Conservation (phyloP, 345 rosid genomes). For the Rhizophora apiculata region DNA sequence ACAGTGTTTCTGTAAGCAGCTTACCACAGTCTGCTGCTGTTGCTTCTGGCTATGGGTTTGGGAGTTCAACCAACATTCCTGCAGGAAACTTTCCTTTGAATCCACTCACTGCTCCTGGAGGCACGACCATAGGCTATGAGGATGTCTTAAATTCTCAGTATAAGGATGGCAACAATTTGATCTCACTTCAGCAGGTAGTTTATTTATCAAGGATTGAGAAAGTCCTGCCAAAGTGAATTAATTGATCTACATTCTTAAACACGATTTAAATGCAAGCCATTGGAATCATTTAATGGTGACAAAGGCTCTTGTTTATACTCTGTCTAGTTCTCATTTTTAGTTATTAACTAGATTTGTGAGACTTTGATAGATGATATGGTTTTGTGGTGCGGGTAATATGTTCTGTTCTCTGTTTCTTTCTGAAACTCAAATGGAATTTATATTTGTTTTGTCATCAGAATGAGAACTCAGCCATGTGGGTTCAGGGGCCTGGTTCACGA, state of each 20-base stretch:
- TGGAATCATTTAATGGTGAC: too few relatives aligned
- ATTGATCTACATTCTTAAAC: background rate
- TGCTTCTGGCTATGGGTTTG: slow-evolving; percentile 87
- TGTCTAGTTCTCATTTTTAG: background rate
- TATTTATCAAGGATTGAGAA: background rate
- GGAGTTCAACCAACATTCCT: slow-evolving; percentile 65
- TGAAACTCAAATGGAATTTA: slow-evolving; percentile 2
- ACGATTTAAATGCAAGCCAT: background rate
- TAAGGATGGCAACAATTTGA: slow-evolving; percentile 68
- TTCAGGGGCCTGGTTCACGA: slow-evolving; percentile 74
- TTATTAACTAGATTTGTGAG: too few relatives aligned
- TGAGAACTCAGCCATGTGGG: slow-evolving; percentile 85
- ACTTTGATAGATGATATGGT: background rate
- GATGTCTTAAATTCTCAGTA: slow-evolving; percentile 78
- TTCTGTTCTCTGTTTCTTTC: background rate
- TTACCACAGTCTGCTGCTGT: slow-evolving; percentile 81
- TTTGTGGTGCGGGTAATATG: background rate
- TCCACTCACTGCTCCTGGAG: slow-evolving; percentile 57
- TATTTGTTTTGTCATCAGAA: slow-evolving; percentile 42
- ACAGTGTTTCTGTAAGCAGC: slow-evolving; percentile 67
- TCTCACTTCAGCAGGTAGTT: slow-evolving; percentile 76
- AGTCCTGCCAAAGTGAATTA: slow-evolving; percentile 5
- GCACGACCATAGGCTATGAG: slow-evolving; percentile 64
- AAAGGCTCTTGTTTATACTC: too few relatives aligned
- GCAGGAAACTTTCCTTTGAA: slow-evolving; percentile 70